Conservation (phyloP, 177 flowering plant genomes). For the Tripterygium wilfordii region DNA sequence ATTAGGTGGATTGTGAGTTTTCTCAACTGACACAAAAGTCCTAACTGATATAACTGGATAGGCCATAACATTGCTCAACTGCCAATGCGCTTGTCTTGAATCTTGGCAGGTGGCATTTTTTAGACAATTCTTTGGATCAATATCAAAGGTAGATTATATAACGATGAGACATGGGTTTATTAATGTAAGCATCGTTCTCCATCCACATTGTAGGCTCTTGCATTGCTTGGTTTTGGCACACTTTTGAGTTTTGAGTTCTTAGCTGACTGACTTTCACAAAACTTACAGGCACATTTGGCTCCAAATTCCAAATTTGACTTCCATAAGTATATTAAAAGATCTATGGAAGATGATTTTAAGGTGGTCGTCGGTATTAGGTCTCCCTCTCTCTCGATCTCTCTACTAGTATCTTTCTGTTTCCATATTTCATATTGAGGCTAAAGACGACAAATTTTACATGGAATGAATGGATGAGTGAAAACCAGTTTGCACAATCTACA, state of each 20-base stretch:
- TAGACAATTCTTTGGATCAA: slow-evolving; percentile 63
- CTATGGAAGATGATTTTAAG: slow-evolving; percentile 75
- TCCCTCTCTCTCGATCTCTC: neutral
- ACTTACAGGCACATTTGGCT: slow-evolving; percentile 56
- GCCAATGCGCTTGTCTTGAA: too few species aligned
- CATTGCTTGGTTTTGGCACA: neutral
- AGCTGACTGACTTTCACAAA: neutral
- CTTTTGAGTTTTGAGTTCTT: too few species aligned
- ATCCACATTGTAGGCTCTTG: neutral
- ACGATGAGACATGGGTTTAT: slow-evolving; percentile 73
- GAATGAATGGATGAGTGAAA: too few species aligned
- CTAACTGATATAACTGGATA: too few species aligned
- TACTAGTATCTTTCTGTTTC: too few species aligned
- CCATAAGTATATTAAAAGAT: slow-evolving; percentile 70
- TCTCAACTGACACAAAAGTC: neutral
- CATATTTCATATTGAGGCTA: too few species aligned
- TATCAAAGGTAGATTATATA: slow-evolving; percentile 59
- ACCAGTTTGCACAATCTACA: too few species aligned
- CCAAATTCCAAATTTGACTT: slow-evolving; percentile 64
- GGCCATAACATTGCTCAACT: too few species aligned
- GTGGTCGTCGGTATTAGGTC: slow-evolving; percentile 68
- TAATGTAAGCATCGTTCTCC: slow-evolving; percentile 31
- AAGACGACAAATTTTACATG: too few species aligned
- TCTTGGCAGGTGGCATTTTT: slow-evolving; percentile 52
- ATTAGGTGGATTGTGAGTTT: slow-evolving; percentile 59